Evolutionary conservation across 1,139 yeast genomes (phyloP).

Genomic region (Sugiyamaella japonica): DNA sequence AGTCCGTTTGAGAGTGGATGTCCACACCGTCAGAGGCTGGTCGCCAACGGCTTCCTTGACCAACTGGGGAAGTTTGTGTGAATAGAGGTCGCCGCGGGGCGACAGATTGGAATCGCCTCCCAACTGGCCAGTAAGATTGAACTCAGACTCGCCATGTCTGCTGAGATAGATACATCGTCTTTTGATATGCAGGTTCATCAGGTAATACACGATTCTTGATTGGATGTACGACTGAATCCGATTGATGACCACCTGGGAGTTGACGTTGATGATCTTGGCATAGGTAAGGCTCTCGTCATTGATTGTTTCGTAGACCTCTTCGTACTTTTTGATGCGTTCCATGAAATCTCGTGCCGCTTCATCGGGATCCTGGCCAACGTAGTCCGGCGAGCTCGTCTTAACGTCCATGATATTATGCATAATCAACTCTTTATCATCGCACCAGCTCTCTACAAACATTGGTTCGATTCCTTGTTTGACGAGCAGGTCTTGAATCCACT

Average conservation of each 20-base stretch:
- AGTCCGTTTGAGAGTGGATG: conserved; percentile 87
- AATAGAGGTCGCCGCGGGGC: conserved; percentile 83
- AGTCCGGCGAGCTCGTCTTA: conserved; percentile 85
- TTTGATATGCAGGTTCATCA: conserved; percentile 91
- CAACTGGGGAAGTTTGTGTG: conserved; percentile 75
- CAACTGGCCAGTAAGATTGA: conserved; percentile 87
- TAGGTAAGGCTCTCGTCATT: conserved; percentile 70
- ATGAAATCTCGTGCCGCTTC: conserved; percentile 71
- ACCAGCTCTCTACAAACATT: conserved; percentile 88
- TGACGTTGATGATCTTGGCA: conserved; percentile 83
- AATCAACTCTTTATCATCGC: conserved; percentile 78
- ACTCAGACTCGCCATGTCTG: conserved; percentile 93
- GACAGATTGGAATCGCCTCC: conserved; percentile 94
- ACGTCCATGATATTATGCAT: conserved; percentile 81
- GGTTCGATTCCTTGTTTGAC: conserved; percentile 74
- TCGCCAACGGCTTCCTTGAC: conserved; percentile 77
- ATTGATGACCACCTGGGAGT: conserved; percentile 83
- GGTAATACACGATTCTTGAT: conserved; percentile 89
- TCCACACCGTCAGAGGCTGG: conserved; percentile 86
- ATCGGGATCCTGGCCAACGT: conserved; percentile 68
- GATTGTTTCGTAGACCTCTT: conserved; percentile 67
- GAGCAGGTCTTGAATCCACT: conserved; percentile 62
- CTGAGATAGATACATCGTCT: conserved; percentile 92
- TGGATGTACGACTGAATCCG: conserved; percentile 85
- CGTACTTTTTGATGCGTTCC: conserved; percentile 71